phyloP scores from a whole-genome alignment of 176 grass and related monocot genomes.

The Pharus latifolius region DNA sequence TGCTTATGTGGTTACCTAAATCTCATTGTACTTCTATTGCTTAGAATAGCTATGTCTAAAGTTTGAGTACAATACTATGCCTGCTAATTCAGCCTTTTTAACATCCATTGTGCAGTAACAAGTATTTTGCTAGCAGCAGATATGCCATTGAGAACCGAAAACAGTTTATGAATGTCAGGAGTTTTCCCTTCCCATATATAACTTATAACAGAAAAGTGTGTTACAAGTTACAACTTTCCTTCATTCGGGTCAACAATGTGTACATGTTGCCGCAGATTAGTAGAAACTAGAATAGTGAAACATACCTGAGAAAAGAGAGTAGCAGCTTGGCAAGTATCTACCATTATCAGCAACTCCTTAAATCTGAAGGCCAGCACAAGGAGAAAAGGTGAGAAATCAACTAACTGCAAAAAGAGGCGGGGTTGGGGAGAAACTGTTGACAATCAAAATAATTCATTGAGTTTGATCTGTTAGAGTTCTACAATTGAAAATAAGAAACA shows the following conservation, averaged over 20 bases:
- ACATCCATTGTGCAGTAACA: too few species aligned
- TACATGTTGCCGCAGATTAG: background rate
- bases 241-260: background rate
- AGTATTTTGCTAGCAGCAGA: too few species aligned
- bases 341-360: conserved; percentile 97
- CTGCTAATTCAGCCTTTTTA: too few species aligned
- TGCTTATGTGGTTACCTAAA: too few species aligned
- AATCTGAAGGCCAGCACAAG: conserved; percentile 42
- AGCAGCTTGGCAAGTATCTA: conserved; percentile 97
- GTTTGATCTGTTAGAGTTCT: background rate
- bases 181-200: too few species aligned
- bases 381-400: conserved; percentile 16
- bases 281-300: background rate
- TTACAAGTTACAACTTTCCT: too few species aligned
- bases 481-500: background rate
- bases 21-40: too few species aligned
- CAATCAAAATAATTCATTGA: background rate
- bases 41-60: too few species aligned
- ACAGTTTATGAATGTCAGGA: too few species aligned
- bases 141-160: too few species aligned
- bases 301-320: conserved; percentile 94
- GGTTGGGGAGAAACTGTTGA: background rate
- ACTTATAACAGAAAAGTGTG: too few species aligned
- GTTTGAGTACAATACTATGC: too few species aligned
- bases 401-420: conserved; percentile 3